phyloP scores from a whole-genome alignment of 805 yeast species.

The Ogataea methanolica region DNA sequence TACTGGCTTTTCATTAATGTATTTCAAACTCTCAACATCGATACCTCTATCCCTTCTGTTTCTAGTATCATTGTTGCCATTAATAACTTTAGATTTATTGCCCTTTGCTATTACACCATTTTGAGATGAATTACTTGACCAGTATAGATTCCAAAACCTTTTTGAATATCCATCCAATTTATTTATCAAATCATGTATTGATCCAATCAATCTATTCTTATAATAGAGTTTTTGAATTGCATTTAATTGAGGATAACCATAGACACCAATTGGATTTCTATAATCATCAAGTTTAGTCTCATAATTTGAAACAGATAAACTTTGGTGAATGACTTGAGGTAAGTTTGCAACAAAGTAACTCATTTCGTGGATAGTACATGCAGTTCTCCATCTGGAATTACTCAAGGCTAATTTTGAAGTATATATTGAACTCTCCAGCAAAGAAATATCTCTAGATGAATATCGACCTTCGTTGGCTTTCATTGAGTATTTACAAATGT shows the following conservation, averaged over 20 bases:
- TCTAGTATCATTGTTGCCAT: slow-evolving; percentile 4
- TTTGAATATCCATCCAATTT: slow-evolving; percentile 33
- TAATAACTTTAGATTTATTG: not conserved
- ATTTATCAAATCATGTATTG: slow-evolving; percentile 25
- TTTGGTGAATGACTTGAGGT: slow-evolving; percentile 35
- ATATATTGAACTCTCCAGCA: slow-evolving; percentile 41
- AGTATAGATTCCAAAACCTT: slow-evolving; percentile 51
- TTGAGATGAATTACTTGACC: slow-evolving; percentile 31
- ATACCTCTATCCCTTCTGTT: slow-evolving; percentile 31
- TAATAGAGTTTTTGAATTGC: slow-evolving; percentile 49
- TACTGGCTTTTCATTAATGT: slow-evolving; percentile 22
- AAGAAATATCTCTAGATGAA: slow-evolving; percentile 32
- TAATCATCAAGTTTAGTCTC: slow-evolving; percentile 34
- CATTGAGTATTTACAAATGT: slow-evolving; percentile 43
- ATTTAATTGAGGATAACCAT: slow-evolving; percentile 57
- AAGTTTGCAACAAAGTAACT: slow-evolving; percentile 45
- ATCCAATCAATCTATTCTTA: slow-evolving; percentile 43
- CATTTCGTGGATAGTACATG: slow-evolving; percentile 63
- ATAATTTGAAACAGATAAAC: slow-evolving; percentile 41
- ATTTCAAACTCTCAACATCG: slow-evolving; percentile 29
- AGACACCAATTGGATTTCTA: slow-evolving; percentile 49
- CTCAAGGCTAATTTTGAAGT: slow-evolving; percentile 45
- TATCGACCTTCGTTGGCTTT: slow-evolving; percentile 32
- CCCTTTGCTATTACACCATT: not conserved
- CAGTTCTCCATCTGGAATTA: slow-evolving; percentile 54